phyloP scores from a whole-genome alignment of 192 early-diverging fungal species.

The Gigaspora rosea region DNA sequence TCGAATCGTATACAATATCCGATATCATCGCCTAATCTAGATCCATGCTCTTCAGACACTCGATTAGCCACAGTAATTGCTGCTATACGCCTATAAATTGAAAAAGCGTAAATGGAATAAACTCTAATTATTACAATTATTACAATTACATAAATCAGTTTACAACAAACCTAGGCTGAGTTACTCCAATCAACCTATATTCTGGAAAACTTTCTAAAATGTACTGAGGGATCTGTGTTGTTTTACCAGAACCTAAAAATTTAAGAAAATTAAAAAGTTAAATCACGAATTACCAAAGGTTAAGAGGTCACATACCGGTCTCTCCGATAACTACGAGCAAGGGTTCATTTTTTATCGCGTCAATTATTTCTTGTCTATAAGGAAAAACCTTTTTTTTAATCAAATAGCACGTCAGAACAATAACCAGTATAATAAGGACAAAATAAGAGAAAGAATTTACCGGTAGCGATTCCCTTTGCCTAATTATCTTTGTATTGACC shows the following conservation, averaged over 20 bases:
- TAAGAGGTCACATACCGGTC: constrained; percentile 57
- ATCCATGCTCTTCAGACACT: constrained; percentile 89
- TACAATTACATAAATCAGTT: background rate
- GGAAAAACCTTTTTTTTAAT: constrained; percentile 46
- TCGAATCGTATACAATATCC: constrained; percentile 97
- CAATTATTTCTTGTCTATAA: constrained; percentile 72
- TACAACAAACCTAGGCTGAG: constrained; percentile 67
- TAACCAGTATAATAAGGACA: too few species aligned
- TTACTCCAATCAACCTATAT: constrained; percentile 59
- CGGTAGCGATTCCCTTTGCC: background rate
- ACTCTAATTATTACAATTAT: background rate
- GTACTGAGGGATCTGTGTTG: constrained; percentile 87
- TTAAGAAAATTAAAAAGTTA: background rate
- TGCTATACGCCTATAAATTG: constrained; percentile 67
- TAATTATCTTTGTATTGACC: constrained; percentile 3
- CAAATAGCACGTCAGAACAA: too few species aligned
- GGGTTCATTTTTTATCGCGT: constrained; percentile 83
- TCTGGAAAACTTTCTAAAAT: constrained; percentile 58
- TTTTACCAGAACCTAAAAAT: constrained; percentile 71
- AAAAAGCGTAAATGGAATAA: background rate
- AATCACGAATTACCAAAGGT: background rate
- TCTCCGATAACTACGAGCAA: constrained; percentile 91
- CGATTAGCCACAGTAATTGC: constrained; percentile 93
- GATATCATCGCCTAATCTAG: constrained; percentile 76
- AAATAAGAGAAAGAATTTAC: too few species aligned